A percentile compares a stretch with the other conserved stretches of the same genome.
Evolutionary conservation across 2,329 filamentous ascomycete species (phyloP).

Genomic region (Xylariales sp.): DNA sequence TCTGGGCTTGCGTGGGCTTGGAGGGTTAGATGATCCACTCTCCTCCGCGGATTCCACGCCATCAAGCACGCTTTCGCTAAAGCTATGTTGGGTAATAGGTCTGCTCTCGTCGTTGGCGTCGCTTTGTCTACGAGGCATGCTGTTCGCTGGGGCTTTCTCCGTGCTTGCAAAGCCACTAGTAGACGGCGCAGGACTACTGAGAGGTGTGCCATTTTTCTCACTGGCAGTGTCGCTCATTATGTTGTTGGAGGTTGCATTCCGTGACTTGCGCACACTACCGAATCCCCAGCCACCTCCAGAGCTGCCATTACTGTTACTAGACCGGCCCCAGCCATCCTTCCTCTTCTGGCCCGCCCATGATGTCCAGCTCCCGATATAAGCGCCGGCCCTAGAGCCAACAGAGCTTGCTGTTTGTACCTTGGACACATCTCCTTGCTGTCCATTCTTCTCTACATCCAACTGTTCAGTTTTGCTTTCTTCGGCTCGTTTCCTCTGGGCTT

Average conservation of each 20-base stretch:
- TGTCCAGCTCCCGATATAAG: constrained; percentile 77
- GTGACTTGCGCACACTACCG: constrained; percentile 47
- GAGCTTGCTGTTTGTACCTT: constrained; percentile 61
- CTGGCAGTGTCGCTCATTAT: constrained; percentile 45
- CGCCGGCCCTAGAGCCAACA: constrained; percentile 67
- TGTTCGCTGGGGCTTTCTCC: constrained; percentile 48
- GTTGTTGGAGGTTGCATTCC: constrained; percentile 44
- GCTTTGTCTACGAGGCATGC: constrained; percentile 38
- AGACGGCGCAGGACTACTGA: constrained; percentile 51
- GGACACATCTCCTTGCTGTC: constrained; percentile 51
- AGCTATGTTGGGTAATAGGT: constrained; percentile 56
- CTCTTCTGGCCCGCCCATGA: constrained; percentile 81
- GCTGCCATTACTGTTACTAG: constrained; percentile 53
- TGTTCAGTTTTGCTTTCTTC: constrained; percentile 62
- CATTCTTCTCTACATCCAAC: constrained; percentile 44
- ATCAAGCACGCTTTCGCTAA: constrained; percentile 60
- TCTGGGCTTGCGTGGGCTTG: constrained; percentile 42
- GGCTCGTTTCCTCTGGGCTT: constrained; percentile 73
- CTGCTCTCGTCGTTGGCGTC: constrained; percentile 44
- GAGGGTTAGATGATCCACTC: constrained; percentile 43
- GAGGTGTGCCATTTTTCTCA: constrained; percentile 50
- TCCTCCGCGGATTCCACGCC: constrained; percentile 46
- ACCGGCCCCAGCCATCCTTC: constrained; percentile 60
- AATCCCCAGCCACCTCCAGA: constrained; percentile 51
- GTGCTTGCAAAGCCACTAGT: constrained; percentile 54